Conservation (phyloP, 2,329 filamentous ascomycete species). For the Daldinia sp. region DNA sequence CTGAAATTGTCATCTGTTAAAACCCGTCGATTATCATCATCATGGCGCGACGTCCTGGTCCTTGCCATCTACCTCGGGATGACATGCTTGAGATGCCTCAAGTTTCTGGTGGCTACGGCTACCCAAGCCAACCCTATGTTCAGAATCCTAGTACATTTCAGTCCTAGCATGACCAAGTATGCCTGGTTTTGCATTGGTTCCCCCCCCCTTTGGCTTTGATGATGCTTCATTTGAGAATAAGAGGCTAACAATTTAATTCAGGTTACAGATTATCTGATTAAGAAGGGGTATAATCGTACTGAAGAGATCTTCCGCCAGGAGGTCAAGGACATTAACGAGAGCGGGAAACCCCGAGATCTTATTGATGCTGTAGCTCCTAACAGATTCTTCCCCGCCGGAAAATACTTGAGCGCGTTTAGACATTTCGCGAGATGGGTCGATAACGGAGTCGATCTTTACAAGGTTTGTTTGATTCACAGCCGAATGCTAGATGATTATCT, state of each 20-base stretch:
- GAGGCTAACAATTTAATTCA: conserved; percentile 42
- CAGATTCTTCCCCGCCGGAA: conserved; percentile 55
- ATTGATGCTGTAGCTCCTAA: conserved; percentile 73
- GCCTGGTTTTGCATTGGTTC: background rate
- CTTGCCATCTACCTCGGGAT: background rate
- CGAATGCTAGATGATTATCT: conserved; percentile 31
- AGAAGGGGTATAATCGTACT: conserved; percentile 92
- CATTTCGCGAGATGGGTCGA: conserved; percentile 85
- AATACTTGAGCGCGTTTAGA: conserved; percentile 78
- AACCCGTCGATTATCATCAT: too few species aligned
- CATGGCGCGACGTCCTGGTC: background rate
- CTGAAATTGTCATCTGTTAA: too few species aligned
- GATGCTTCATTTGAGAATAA: background rate
- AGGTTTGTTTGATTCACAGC: conserved; percentile 59
- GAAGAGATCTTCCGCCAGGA: conserved; percentile 93
- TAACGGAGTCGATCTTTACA: conserved; percentile 92
- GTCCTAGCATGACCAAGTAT: background rate
- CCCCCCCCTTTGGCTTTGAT: background rate
- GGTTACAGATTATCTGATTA: conserved; percentile 93
- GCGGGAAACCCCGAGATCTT: conserved; percentile 75
- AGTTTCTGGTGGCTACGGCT: background rate
- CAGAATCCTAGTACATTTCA: background rate
- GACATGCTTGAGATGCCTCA: background rate
- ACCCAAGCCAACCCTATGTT: background rate
- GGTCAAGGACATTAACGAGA: conserved; percentile 81